Base-by-base conservation (phyloP, 2,329 filamentous ascomycete species). In the Biscogniauxia sp. region DNA sequence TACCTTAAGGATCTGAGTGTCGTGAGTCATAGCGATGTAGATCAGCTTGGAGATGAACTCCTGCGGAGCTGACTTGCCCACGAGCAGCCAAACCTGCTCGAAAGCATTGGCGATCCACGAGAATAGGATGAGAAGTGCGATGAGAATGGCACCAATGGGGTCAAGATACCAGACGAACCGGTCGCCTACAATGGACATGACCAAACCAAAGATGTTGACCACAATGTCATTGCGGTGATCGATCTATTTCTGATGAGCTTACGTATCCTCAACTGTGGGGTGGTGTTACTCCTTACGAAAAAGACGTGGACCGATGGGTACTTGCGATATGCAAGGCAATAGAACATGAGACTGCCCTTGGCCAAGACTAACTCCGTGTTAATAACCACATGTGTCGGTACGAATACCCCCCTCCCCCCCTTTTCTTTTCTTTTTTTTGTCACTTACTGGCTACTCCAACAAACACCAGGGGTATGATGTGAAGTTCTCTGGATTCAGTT, bases 51-150 rank as follows among this genome's bases (percentile, higher is more conserved):
- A 80, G 63, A 84, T 76, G 66, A 82, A 84, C 58, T 83, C 81
- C 20, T 79, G 79, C 1, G 84, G 83, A n/a, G 85, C 85, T 1
- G 83, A 79, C 64, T 86, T 86, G 57, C 85, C 85, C 1, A 87
- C 85, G 5, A 88, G 77, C 23, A 87, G 78, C 78, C 82, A 84
- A 15, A 88, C 82, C 63, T 88, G 84, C 64, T 87, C 85, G 59
- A 83, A 84, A 3, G 84, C 84, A 54, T 87, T 87, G 56, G 80
- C 73, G 11, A 82, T 78, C 85, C 85, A 88, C 20, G 85, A 87
- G 68, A 82, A 81, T 61, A 87, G 79, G 65, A 88, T 86, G 64
- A 87, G 77, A 32, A 87, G 72, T 5, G 83, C 85, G 58, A 88
- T 86, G 56, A 82, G 73, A 49, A 88, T 84, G 66, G 85, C 85